phyloP scores from a whole-genome alignment of 306 rosid genomes.

The Cicer cuneatum region DNA sequence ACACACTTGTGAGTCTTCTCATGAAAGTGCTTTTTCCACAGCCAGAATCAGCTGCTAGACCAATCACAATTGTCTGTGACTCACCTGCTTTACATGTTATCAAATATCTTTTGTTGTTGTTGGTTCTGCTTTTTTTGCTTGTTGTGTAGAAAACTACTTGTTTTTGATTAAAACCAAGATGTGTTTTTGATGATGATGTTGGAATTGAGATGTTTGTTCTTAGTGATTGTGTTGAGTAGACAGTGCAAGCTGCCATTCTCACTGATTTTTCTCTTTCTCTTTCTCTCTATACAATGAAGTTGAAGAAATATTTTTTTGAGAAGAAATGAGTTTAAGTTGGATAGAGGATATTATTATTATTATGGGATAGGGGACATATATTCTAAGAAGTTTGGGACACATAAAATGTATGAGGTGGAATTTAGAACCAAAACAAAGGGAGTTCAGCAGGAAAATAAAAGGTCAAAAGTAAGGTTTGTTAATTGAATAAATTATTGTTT shows the following conservation, averaged over 20 bases:
- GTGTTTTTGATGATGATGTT: constrained; percentile 70
- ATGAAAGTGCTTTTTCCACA: constrained; percentile 99
- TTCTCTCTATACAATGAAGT: constrained; percentile 33
- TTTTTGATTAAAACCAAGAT: constrained; percentile 66
- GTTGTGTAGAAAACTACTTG: constrained; percentile 75
- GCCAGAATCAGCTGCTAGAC: constrained; percentile 96
- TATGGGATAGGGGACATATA: constrained; percentile 35
- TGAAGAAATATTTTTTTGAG: constrained; percentile 45
- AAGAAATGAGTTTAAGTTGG: constrained; percentile 45
- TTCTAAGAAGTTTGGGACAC: constrained; percentile 53
- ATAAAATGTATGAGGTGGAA: constrained; percentile 56
- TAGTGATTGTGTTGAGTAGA: constrained; percentile 80
- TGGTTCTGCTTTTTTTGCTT: constrained; percentile 42
- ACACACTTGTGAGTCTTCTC: constrained; percentile 95
- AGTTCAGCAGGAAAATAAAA: constrained; percentile 45
- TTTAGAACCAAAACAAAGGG: constrained; percentile 50
- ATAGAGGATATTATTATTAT: constrained; percentile 47
- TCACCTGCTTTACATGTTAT: constrained; percentile 70
- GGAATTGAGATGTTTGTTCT: constrained; percentile 70
- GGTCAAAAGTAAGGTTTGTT: constrained; percentile 43
- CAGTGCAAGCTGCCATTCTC: constrained; percentile 83
- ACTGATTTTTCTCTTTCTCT: background rate
- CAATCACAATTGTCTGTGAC: constrained; percentile 88
- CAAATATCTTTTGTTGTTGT: constrained; percentile 45
- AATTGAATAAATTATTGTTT: background rate